These are phyloP conservation scores for Fusarium miscanthi DNA, from an alignment of 2,329 filamentous ascomycete species.

Conservation along the genomic window DNA sequence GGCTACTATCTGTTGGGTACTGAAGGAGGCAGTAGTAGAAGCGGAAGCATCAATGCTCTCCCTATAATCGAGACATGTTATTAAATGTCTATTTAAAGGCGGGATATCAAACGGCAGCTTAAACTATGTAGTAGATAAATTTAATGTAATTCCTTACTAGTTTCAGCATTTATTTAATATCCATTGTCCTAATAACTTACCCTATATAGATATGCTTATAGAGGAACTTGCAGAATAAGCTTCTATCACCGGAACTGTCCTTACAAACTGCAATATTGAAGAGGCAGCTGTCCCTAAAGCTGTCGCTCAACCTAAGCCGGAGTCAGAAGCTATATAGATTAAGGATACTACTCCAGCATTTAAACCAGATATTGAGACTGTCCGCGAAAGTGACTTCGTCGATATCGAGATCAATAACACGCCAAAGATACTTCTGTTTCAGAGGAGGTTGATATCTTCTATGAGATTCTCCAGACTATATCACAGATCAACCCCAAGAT, in stretches of 20 bases:
- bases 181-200: not conserved
- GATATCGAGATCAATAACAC: not conserved
- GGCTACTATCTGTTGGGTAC: conserved; percentile 4
- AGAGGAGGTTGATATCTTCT: not conserved
- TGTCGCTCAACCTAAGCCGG: not conserved
- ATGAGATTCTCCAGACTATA: not conserved
- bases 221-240: not conserved
- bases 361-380: not conserved
- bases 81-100: accelerated
- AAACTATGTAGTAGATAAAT: not conserved
- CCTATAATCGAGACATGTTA: accelerated
- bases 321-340: not conserved
- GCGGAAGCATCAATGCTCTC: not conserved
- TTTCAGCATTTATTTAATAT: not conserved
- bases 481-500: not conserved
- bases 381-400: not conserved
- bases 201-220: not conserved
- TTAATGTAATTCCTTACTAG: not conserved
- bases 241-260: not conserved
- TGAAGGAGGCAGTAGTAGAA: conserved; percentile 25
- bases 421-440: not conserved
- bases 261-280: not conserved
- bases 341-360: not conserved
- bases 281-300: not conserved
- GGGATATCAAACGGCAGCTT: not conserved